phyloP scores from a whole-genome alignment of 2,329 filamentous ascomycete species.

The Fusarium haematococcum region DNA sequence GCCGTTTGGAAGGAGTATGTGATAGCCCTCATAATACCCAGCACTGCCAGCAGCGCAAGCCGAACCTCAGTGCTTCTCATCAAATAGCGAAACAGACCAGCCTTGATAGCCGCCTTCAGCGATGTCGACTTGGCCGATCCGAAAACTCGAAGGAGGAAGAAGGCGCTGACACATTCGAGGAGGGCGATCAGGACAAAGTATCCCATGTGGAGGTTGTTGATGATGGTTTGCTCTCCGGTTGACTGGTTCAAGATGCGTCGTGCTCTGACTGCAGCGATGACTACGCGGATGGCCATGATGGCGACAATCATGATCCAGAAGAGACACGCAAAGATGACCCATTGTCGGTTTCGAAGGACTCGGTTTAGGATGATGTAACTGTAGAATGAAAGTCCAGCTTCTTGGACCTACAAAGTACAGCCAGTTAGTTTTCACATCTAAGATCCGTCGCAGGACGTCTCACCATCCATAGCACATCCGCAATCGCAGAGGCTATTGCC shows the following conservation, averaged over 20 bases:
- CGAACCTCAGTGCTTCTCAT: slow-evolving; percentile 55
- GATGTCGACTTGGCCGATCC: slow-evolving; percentile 46
- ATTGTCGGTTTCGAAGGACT: slow-evolving; percentile 58
- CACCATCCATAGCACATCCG: slow-evolving; percentile 57
- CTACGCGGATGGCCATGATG: slow-evolving; percentile 61
- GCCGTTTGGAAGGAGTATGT: slow-evolving; percentile 55
- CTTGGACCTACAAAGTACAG: slow-evolving; percentile 52
- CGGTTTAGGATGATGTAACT: slow-evolving; percentile 65
- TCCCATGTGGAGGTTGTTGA: slow-evolving; percentile 55
- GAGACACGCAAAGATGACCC: slow-evolving; percentile 60
- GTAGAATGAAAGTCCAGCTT: slow-evolving; percentile 58
- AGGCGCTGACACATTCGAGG: slow-evolving; percentile 54
- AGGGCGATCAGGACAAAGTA: slow-evolving; percentile 57
- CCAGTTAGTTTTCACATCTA: not conserved
- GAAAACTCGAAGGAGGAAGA: slow-evolving; percentile 55
- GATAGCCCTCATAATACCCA: slow-evolving; percentile 54
- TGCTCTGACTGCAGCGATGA: slow-evolving; percentile 49
- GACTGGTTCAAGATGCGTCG: slow-evolving; percentile 44
- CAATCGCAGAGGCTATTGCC: slow-evolving; percentile 53
- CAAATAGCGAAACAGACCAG: slow-evolving; percentile 53
- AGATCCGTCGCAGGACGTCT: not conserved
- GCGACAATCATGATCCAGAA: slow-evolving; percentile 69
- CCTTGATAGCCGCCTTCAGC: slow-evolving; percentile 45
- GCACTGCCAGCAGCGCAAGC: slow-evolving; percentile 51
- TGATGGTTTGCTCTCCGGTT: slow-evolving; percentile 42